These are phyloP conservation scores for Flaveria ramosissima DNA, from an alignment of 129 eudicot genomes.

Conservation along the genomic window DNA sequence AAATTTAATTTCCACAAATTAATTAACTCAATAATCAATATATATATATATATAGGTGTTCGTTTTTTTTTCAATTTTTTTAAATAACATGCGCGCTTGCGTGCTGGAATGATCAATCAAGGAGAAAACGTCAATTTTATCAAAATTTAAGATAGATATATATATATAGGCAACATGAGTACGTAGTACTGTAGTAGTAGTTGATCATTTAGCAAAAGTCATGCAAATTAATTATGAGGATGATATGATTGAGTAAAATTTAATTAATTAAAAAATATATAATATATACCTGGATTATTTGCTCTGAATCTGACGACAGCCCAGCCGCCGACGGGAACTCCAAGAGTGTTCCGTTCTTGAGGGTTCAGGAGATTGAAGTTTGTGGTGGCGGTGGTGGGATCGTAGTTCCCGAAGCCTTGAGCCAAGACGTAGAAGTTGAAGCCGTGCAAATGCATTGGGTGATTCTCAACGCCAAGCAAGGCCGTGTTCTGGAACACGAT, in stretches of 20 bases:
- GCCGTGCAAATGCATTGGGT: conserved; percentile 74
- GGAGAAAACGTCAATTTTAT: too few species aligned
- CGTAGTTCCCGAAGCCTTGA: conserved; percentile 72
- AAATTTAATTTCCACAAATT: neutral
- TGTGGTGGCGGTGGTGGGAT: conserved; percentile 32
- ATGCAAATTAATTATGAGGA: too few species aligned
- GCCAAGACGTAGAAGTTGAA: conserved; percentile 64
- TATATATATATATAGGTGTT: too few species aligned
- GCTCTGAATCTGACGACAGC: conserved; percentile 68
- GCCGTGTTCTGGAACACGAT: conserved; percentile 64
- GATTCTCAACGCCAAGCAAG: conserved; percentile 50
- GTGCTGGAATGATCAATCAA: too few species aligned
- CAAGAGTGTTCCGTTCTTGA: conserved; percentile 61
- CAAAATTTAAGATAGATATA: too few species aligned
- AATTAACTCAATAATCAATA: neutral
- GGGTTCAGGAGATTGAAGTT: conserved; percentile 61
- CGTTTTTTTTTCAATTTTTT: too few species aligned
- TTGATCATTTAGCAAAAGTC: too few species aligned
- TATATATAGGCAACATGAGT: too few species aligned
- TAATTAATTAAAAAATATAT: too few species aligned
- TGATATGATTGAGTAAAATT: too few species aligned
- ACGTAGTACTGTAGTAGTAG: too few species aligned
- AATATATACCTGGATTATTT: conserved; percentile 60
- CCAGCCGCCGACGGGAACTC: conserved; percentile 78
- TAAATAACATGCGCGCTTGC: too few species aligned